phyloP scores from a whole-genome alignment of 1,284 basidiomycete genomes.

The Cutaneotrichosporon dermatis region DNA sequence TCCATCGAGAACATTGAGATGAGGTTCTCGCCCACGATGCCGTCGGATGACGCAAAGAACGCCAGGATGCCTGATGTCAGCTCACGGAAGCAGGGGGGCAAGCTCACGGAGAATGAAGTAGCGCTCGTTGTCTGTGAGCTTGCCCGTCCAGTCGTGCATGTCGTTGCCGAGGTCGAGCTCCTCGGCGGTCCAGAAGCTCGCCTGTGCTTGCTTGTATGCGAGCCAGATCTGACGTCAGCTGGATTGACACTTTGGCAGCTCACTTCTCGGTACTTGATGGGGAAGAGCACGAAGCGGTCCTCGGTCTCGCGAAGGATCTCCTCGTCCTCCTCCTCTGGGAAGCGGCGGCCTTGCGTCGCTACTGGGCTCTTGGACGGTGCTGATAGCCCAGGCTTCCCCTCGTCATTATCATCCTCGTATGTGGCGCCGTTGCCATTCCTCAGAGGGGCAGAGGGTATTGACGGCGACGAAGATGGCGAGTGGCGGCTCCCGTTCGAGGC shows the following conservation, averaged over 20 bases:
- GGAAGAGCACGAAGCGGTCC: constrained; percentile 75
- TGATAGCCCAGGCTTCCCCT: neutral
- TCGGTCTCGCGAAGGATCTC: constrained; percentile 73
- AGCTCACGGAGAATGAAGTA: constrained; percentile 80
- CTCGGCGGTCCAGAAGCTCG: constrained; percentile 79
- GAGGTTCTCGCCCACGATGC: constrained; percentile 92
- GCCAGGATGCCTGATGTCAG: constrained; percentile 61
- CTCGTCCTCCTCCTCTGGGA: constrained; percentile 58
- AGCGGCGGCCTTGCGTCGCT: neutral
- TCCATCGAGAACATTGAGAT: constrained; percentile 91
- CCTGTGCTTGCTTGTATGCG: constrained; percentile 75
- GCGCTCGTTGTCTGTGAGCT: constrained; percentile 81
- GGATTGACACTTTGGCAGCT: neutral
- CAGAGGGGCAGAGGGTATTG: no score
- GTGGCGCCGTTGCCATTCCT: no score
- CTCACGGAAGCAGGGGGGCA: neutral
- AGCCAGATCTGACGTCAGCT: constrained; percentile 69
- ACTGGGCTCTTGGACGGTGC: neutral
- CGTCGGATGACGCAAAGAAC: constrained; percentile 93
- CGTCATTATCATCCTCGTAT: neutral
- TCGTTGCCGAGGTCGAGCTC: constrained; percentile 93
- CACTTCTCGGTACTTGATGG: constrained; percentile 82
- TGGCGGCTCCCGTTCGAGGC: neutral
- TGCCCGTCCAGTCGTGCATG: constrained; percentile 79
- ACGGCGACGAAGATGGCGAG: no score